A percentile compares a stretch with the other conserved stretches of the same genome.
Conservation (phyloP, 176 grass and related monocot genomes). For the Chrysopogon serrulatus region DNA sequence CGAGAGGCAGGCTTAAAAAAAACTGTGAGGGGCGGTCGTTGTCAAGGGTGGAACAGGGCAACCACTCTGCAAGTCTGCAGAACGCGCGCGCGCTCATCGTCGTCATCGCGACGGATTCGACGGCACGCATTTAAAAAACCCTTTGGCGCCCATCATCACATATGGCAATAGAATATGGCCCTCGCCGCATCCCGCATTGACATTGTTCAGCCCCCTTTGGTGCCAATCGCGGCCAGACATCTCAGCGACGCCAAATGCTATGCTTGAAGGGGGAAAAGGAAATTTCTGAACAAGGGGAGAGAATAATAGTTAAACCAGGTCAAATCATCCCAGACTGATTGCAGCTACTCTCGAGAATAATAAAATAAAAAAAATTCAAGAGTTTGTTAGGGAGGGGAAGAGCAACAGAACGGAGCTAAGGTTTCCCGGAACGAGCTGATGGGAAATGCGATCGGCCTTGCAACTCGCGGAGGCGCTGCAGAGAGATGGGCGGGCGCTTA, state of each 20-base stretch:
- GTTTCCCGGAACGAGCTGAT: neutral
- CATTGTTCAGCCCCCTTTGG: neutral
- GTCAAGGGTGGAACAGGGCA: constrained; percentile 34
- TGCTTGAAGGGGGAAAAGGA: neutral
- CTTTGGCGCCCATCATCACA: constrained; percentile 34
- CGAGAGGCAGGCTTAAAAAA: constrained; percentile 3
- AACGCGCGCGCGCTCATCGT: constrained; percentile 1
- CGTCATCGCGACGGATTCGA: constrained; percentile 41
- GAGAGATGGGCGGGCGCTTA: neutral
- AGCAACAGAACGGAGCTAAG: too few relatives aligned
- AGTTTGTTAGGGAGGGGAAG: neutral
- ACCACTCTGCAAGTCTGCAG: constrained; percentile 8
- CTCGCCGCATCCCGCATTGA: neutral
- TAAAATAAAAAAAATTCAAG: neutral
- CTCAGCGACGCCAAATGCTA: constrained; percentile 18
- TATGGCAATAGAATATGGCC: constrained; percentile 4
- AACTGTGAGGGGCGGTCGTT: neutral
- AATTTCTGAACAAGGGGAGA: neutral
- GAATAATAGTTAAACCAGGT: constrained; percentile 3
- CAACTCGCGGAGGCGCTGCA: neutral
- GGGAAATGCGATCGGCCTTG: neutral
- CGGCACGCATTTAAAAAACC: constrained; percentile 13
- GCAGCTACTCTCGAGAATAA: neutral
- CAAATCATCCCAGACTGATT: constrained; percentile 15
- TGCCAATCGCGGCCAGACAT: constrained; percentile 4